Conservation (phyloP, 1,284 basidiomycete species). For the Puccinia brachypodii region DNA sequence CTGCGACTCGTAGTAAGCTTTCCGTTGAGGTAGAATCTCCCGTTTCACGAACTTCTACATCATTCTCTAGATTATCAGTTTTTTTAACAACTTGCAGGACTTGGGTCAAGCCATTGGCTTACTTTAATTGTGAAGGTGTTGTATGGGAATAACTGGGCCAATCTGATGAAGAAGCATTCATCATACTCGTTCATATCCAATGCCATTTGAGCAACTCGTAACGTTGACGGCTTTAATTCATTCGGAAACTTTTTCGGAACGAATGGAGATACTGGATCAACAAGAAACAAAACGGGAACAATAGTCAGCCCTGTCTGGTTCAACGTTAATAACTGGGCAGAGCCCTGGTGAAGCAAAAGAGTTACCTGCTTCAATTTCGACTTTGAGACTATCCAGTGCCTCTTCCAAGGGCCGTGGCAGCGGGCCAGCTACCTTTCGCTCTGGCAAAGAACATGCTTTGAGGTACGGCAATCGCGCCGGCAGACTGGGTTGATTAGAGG, state of each 20-base stretch:
- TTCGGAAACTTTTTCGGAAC: constrained; percentile 74
- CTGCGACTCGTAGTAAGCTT: constrained; percentile 65
- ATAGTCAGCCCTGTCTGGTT: background rate
- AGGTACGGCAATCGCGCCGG: constrained; percentile 15
- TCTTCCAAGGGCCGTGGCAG: constrained; percentile 4
- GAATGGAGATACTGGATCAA: constrained; percentile 38
- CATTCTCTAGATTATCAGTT: background rate
- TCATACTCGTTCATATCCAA: constrained; percentile 82
- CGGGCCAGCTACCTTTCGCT: constrained; percentile 18
- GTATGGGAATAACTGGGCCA: constrained; percentile 85
- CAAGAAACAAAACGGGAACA: background rate
- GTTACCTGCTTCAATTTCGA: constrained; percentile 43
- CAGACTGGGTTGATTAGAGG: background rate
- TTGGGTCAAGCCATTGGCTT: background rate
- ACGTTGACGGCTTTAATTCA: constrained; percentile 70
- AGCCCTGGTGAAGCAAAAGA: background rate
- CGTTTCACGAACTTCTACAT: constrained; percentile 76
- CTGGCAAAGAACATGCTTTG: constrained; percentile 20
- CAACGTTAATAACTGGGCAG: background rate
- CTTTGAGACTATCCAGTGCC: constrained; percentile 32
- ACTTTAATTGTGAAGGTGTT: constrained; percentile 69
- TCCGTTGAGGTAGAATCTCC: constrained; percentile 70
- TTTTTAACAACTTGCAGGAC: background rate
- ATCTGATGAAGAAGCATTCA: constrained; percentile 82
- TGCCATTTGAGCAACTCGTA: constrained; percentile 72